These are phyloP conservation scores for Mycena metata DNA, from an alignment of 768 basidiomycete species.

Conservation along the genomic window DNA sequence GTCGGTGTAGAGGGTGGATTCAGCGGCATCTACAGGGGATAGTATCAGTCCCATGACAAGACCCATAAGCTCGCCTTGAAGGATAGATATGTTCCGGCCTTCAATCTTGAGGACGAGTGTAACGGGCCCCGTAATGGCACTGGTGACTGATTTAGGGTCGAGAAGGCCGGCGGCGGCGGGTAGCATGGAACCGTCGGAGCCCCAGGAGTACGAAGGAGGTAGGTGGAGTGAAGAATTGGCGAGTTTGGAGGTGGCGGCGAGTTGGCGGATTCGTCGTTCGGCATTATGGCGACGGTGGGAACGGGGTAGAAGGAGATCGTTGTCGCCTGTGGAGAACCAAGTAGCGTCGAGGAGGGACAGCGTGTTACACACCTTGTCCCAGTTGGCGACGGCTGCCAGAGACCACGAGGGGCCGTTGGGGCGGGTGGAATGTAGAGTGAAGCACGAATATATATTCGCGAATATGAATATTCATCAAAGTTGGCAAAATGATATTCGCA, in stretches of 20 bases:
- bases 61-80: constrained; percentile 42
- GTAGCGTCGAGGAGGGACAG: background rate
- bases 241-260: background rate
- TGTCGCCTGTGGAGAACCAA: background rate
- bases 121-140: constrained; percentile 21
- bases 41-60: constrained; percentile 37
- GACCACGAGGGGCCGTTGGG: background rate
- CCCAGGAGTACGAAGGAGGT: constrained; percentile 30
- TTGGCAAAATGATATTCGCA: too few species aligned
- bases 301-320: background rate
- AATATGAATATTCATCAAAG: too few species aligned
- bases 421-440: background rate
- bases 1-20: constrained; percentile 36
- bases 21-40: background rate
- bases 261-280: background rate
- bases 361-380: background rate
- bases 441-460: too few species aligned
- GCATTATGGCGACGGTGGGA: background rate
- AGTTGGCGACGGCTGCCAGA: background rate
- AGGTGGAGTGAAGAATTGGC: background rate
- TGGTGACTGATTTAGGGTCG: constrained; percentile 40
- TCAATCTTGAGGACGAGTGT: constrained; percentile 35
- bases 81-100: constrained; percentile 38
- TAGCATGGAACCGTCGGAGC: constrained; percentile 45
- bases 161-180: constrained; percentile 37